phyloP scores from a whole-genome alignment of 441 rosid genomes.

The Brassica hybrid region DNA sequence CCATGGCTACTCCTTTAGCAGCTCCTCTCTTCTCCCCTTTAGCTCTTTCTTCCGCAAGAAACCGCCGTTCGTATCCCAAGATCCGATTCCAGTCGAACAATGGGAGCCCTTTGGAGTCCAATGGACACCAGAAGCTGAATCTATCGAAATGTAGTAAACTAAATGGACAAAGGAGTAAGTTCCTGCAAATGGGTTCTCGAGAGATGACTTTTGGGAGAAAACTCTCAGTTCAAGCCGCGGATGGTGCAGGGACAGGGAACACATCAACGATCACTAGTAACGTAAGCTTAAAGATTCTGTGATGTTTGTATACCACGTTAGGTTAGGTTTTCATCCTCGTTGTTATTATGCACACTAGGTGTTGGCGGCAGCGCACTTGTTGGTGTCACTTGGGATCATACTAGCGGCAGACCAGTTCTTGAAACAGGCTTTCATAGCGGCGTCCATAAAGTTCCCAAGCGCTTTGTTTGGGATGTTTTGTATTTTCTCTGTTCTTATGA shows the following conservation, averaged over 20 bases:
- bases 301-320: background rate
- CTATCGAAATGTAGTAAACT: slow-evolving; percentile 17
- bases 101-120: slow-evolving; percentile 16
- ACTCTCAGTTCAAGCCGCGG: slow-evolving; percentile 48
- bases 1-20: slow-evolving; percentile 56
- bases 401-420: slow-evolving; percentile 75
- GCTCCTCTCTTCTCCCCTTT: slow-evolving; percentile 43
- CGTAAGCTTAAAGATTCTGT: slow-evolving; percentile 44
- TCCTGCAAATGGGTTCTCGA: slow-evolving; percentile 52
- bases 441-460: slow-evolving; percentile 94
- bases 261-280: slow-evolving; percentile 55
- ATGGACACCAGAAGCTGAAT: slow-evolving; percentile 36
- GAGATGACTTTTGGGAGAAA: slow-evolving; percentile 39
- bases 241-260: slow-evolving; percentile 50
- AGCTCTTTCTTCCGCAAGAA: slow-evolving; percentile 22
- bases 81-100: slow-evolving; percentile 15
- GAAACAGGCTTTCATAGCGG: slow-evolving; percentile 79
- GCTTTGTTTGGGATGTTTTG: slow-evolving; percentile 98
- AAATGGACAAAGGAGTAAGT: slow-evolving; percentile 40
- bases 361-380: slow-evolving; percentile 66
- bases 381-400: slow-evolving; percentile 79
- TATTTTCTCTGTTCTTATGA: slow-evolving; percentile 77
- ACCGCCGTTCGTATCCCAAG: slow-evolving; percentile 35
- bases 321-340: background rate
- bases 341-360: slow-evolving; percentile 48